Evolutionary conservation across 2,329 filamentous ascomycete species (phyloP).

Genomic region (Tolypocladium endophyticum): DNA sequence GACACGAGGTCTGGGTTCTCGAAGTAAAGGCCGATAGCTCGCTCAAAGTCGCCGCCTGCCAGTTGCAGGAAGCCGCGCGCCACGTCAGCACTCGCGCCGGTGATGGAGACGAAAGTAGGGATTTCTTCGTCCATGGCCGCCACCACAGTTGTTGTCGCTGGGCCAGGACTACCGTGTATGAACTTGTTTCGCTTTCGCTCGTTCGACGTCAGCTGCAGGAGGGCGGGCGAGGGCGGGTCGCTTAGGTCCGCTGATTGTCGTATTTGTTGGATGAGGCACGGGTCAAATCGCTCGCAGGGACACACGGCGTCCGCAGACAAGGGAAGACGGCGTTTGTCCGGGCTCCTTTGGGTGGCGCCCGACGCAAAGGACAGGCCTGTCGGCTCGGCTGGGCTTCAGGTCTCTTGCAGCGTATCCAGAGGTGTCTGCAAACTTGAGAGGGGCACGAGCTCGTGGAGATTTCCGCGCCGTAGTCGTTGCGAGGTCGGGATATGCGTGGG

Average conservation of each 20-base stretch:
- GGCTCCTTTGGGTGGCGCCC: neutral
- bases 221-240: neutral
- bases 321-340: neutral
- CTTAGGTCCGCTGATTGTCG: neutral
- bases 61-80: constrained; percentile 77
- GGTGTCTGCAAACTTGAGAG: neutral
- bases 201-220: neutral
- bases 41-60: constrained; percentile 72
- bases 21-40: constrained; percentile 83
- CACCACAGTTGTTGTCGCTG: neutral
- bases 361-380: neutral
- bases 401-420: neutral
- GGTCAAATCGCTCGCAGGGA: neutral
- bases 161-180: constrained; percentile 1
- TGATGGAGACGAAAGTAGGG: constrained; percentile 71
- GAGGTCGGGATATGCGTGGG: neutral
- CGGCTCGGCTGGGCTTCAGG: neutral
- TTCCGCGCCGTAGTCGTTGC: neutral
- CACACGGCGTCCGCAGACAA: neutral
- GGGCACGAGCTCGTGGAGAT: neutral
- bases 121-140: constrained; percentile 59
- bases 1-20: constrained; percentile 66
- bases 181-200: neutral
- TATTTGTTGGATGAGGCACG: neutral
- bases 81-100: constrained; percentile 60